Evolutionary conservation across 805 yeast genomes (phyloP).

Genomic region (Saccharomycopsis selenospora): DNA sequence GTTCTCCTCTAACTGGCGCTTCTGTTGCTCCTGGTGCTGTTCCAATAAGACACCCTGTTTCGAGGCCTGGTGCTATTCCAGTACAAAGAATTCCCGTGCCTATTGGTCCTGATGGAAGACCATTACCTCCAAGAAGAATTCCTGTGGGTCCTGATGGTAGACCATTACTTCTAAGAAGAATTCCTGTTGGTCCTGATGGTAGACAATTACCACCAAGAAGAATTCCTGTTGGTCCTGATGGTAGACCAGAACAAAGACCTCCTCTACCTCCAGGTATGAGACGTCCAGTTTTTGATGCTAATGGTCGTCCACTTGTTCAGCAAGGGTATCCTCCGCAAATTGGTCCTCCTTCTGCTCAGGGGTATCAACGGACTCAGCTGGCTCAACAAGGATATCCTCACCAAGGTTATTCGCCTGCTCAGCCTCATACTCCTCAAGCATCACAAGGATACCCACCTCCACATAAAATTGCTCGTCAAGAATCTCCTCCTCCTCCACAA

Average conservation of each 20-base stretch:
- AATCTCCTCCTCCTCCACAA: background rate
- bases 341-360: too few relatives aligned
- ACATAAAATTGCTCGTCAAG: background rate
- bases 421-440: background rate
- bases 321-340: background rate
- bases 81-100: background rate
- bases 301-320: background rate
- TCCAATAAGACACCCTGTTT: too few relatives aligned
- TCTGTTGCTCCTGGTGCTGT: too few relatives aligned
- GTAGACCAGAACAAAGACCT: background rate
- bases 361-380: too few relatives aligned
- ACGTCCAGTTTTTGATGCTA: background rate
- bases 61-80: too few relatives aligned
- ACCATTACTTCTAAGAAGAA: background rate
- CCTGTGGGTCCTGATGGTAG: too few relatives aligned
- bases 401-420: too few relatives aligned
- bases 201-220: background rate
- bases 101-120: background rate
- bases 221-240: background rate
- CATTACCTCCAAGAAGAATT: background rate
- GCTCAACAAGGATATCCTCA: too few relatives aligned
- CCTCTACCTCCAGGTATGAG: constrained; percentile 1
- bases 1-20: too few relatives aligned
- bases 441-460: background rate
- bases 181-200: background rate